Conservation (phyloP, 163 green algal genomes). For the Coccomyxa subellipsoidea region DNA sequence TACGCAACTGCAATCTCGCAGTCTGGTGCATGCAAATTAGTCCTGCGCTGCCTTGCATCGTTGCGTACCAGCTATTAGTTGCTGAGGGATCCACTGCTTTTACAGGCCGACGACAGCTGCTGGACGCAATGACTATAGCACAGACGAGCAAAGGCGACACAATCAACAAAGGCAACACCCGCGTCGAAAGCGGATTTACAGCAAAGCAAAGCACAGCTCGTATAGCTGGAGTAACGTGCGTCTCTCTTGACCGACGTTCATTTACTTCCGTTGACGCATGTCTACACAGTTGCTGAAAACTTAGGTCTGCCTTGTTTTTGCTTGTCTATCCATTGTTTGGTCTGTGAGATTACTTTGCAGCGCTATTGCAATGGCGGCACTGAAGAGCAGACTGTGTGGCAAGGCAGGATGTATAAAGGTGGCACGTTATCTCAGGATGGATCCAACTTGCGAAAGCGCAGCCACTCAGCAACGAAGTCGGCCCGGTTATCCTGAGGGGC, state of each 20-base stretch:
- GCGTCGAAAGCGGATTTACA: neutral
- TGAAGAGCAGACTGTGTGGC: too few relatives aligned
- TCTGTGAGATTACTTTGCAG: too few relatives aligned
- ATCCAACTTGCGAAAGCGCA: neutral
- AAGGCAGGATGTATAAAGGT: too few relatives aligned
- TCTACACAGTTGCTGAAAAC: too few relatives aligned
- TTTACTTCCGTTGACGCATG: too few relatives aligned
- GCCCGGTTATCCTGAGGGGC: neutral
- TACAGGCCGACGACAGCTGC: neutral
- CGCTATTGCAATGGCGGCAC: neutral
- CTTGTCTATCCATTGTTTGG: too few relatives aligned
- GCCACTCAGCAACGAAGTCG: neutral
- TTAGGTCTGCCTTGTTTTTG: too few relatives aligned
- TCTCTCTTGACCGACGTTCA: neutral
- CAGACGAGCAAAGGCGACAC: too few relatives aligned
- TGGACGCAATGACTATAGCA: neutral
- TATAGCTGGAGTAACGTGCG: neutral
- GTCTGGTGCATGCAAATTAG: too few relatives aligned
- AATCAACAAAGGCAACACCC: neutral
- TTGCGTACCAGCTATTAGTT: too few relatives aligned
- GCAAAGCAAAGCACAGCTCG: neutral
- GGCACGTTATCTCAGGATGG: neutral
- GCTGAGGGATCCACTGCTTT: too few relatives aligned
- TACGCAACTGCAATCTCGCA: neutral
- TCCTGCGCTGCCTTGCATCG: too few relatives aligned